Percentiles rank a stretch among this genome's conserved stretches.
These are phyloP conservation scores for Trifolium pratense DNA, from an alignment of 306 rosid species.

Conservation along the genomic window DNA sequence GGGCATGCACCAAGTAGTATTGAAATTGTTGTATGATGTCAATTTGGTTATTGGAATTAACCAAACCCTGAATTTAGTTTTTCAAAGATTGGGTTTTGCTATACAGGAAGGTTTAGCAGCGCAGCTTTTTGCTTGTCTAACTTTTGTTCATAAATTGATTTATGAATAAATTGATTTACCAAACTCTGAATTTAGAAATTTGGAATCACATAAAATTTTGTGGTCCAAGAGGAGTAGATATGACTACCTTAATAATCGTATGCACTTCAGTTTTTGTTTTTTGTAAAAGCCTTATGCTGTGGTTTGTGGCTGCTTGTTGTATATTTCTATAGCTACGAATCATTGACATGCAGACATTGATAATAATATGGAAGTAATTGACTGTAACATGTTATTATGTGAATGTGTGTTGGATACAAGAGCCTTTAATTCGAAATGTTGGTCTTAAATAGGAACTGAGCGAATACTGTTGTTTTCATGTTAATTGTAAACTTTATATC, in stretches of 20 bases:
- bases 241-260: too few relatives aligned
- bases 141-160: too few relatives aligned
- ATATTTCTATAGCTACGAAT: background rate
- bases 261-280: background rate
- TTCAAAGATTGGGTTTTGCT: too few relatives aligned
- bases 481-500: conserved; percentile 1
- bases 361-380: background rate
- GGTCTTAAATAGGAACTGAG: background rate
- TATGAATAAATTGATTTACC: too few relatives aligned
- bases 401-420: background rate
- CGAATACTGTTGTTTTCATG: background rate
- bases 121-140: too few relatives aligned
- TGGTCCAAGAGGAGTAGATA: background rate
- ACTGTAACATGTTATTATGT: background rate
- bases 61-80: background rate
- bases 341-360: background rate
- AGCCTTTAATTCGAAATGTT: background rate
- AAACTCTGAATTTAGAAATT: too few relatives aligned
- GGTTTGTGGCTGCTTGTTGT: background rate
- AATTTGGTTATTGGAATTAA: background rate
- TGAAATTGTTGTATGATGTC: background rate
- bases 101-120: too few relatives aligned
- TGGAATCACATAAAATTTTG: background rate
- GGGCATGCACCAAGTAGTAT: too few relatives aligned
- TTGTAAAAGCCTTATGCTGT: background rate